Evolutionary conservation across 345 rosid species (phyloP), one percentile per base, ranked within the genome.

Genomic region (Lumnitzera littorea): DNA sequence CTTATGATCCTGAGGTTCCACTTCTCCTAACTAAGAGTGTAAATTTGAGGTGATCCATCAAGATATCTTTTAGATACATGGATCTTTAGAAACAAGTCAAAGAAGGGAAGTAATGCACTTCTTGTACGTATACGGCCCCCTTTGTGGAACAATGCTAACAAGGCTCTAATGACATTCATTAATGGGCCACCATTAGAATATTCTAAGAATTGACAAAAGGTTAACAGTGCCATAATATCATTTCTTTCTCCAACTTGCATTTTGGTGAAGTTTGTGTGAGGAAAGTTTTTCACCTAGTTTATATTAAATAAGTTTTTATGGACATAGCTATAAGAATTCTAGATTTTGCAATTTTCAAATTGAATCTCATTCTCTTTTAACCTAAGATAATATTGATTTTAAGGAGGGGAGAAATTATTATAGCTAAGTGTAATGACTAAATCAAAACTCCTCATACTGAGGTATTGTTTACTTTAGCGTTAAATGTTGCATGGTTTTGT

Each of bases 61-160:
- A 78, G 74, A 68, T 92, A 91, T 74, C 74, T 81, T 62, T 72
- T 78, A 29, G 94, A 89, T 64, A 59, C 63, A 31, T 69, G 89
- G 78, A 78, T 80, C 25, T 92, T 92, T 68, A 96, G 89, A 75
- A 96, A 92, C 51, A 96, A 89, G 53, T 84, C 69, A 27, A 96
- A 92, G 81, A 92, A 78, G 68, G 98, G 91, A 80, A 89, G 97
- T 76, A 92, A 92, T 74, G 98, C 96, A 12, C 88, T 92, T 73
- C 96, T 89, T 52, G 84, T 96, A 60, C 85, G 98, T 67, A 96
- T 96, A 64, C 89, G 98, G 98, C 82, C 97, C 55, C 96, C 98
- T 1, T 96, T 96, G 5, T 92, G 98, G 98, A 87, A 86, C 78
- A 85, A 74, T 66, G 98, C 88, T 55, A 90, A 92, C 66, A 92